A percentile compares a stretch with the other conserved stretches of the same genome.
These are phyloP conservation scores for Sclerotinia borealis DNA, from an alignment of 2,329 filamentous ascomycete species.

Conservation along the genomic window DNA sequence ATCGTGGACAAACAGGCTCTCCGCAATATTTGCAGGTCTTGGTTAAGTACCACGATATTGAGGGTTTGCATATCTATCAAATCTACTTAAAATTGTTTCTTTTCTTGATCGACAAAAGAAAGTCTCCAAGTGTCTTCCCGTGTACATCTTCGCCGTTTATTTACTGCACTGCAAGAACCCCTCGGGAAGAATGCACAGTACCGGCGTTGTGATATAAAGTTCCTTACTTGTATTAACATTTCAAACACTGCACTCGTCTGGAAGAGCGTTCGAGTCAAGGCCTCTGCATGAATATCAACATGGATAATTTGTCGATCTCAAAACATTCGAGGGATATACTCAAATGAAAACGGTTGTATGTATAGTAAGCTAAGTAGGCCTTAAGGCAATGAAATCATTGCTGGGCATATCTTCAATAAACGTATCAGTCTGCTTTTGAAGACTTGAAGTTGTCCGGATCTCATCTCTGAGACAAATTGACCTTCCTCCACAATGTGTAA, in stretches of 20 bases:
- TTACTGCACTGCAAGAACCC: not conserved
- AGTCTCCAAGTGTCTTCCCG: not conserved
- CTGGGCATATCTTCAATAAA: not conserved
- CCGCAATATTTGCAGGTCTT: not conserved
- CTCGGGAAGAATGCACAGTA: conserved; percentile 1
- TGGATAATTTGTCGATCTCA: not conserved
- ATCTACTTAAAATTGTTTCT: not conserved
- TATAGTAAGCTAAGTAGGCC: too few species aligned
- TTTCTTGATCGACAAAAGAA: conserved; percentile 1
- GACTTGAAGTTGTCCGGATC: not conserved
- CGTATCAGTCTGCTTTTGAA: not conserved
- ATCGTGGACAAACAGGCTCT: not conserved
- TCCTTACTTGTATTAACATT: not conserved
- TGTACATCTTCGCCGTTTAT: not conserved
- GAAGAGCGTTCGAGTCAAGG: not conserved
- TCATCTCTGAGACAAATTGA: conserved; percentile 3
- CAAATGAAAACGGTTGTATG: not conserved
- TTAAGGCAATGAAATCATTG: not conserved
- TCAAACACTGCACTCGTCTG: not conserved
- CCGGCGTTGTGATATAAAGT: not conserved
- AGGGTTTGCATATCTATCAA: not conserved
- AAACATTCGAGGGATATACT: not conserved
- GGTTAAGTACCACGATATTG: not conserved
- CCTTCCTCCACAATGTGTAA: not conserved
- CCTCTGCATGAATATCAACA: conserved; percentile 1